Base-by-base conservation (phyloP, 805 yeast genomes). In the Wickerhamiella galacta region DNA sequence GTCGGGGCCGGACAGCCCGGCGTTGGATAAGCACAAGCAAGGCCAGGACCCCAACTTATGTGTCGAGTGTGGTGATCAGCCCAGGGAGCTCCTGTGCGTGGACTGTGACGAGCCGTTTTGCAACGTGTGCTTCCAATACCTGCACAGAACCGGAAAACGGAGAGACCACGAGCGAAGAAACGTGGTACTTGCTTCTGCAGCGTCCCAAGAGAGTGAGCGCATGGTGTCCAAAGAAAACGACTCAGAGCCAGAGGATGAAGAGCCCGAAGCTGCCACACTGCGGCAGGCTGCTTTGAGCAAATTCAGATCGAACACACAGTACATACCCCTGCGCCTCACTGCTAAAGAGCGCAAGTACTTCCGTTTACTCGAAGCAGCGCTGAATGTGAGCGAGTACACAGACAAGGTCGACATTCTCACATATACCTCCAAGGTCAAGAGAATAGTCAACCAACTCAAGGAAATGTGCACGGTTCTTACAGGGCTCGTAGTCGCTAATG, bases 391-490 rank as follows among this genome's bases (percentile, higher is more conserved):
- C 11, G 87, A 78, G 44, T 78, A 78, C 48, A 78, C 87, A 0
- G 85, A 77, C 45, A 68, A 71, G 44, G 82, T 78, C 27, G 92
- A 78, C 49, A 71, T 78, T 24, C 51, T 73, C 18, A 61, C 76
- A 1, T 72, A 75, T 44, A 59, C 70, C 3, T 72, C 85, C 3
- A 75, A 77, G 46, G 58, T 81, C 2, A 74, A 67, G 48, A 63
- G 87, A 41, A 77, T 79, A 16, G 73, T 78, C 2, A 69, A 68
- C 15, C 87, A 78, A 52, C 53, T 78, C 38, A 67, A 70, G 38
- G 85, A 78, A 45, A 70, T 78, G 52, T 78, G 92, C 51, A 75
- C 85, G 1, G 77, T 79, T 7, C 54, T 78, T 32, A 76, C 81
- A 2, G 92, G 90, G 1, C 54, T 78, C 21, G 82, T 77, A 2